These are phyloP conservation scores for Articulospora tetracladia DNA, from an alignment of 495 filamentous ascomycete species.

Conservation along the genomic window DNA sequence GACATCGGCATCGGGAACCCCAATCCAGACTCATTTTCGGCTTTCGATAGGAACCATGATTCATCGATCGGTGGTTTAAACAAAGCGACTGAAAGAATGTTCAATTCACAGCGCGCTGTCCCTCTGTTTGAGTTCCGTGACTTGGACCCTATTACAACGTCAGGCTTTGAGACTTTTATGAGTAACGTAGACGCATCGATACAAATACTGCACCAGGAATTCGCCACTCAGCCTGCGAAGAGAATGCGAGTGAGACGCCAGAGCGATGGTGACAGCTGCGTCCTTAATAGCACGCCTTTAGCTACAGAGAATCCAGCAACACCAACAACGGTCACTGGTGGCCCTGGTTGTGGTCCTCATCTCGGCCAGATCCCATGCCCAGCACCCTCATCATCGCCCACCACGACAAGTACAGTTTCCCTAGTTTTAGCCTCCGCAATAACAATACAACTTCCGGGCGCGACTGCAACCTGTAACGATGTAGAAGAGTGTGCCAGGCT, in stretches of 20 bases:
- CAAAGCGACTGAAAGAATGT: slow-evolving; percentile 4
- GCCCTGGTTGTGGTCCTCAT: too few relatives aligned
- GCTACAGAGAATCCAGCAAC: too few relatives aligned
- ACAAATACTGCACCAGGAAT: slow-evolving; percentile 1
- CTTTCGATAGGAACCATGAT: slow-evolving; percentile 1
- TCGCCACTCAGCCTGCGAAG: slow-evolving; percentile 4
- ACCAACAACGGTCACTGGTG: too few relatives aligned
- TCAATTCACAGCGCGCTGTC: slow-evolving; percentile 5
- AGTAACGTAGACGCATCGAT: slow-evolving; percentile 3
- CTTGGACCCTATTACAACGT: neutral
- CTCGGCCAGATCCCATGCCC: too few relatives aligned
- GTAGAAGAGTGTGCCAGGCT: too few relatives aligned
- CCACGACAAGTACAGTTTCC: too few relatives aligned
- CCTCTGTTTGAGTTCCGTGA: slow-evolving; percentile 11
- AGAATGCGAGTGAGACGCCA: slow-evolving; percentile 1
- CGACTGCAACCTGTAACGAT: too few relatives aligned
- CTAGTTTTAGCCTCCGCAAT: too few relatives aligned
- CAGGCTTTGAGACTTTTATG: slow-evolving; percentile 1
- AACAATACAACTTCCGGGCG: too few relatives aligned
- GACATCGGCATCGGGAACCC: neutral
- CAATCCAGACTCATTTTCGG: neutral
- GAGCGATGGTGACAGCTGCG: neutral
- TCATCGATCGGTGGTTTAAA: slow-evolving; percentile 1
- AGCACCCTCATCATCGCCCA: too few relatives aligned
- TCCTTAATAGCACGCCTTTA: too few relatives aligned